Percentiles rank a stretch among this genome's conserved stretches.
phyloP scores from a whole-genome alignment of 805 yeast species.

The Kodamaea kaohsiungensis region DNA sequence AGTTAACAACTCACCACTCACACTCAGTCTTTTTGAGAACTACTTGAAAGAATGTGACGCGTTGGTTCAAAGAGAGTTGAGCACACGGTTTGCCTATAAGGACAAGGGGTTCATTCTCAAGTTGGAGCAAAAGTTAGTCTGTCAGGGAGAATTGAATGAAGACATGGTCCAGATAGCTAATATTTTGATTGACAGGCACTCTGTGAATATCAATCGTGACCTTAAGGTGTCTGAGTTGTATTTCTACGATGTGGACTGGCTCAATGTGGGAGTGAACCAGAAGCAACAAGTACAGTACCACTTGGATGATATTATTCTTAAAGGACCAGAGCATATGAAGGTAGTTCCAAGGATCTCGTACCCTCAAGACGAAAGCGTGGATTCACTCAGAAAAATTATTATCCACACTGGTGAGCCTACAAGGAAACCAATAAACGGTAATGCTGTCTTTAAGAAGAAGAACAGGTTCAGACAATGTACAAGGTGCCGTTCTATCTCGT shows the following conservation, averaged over 20 bases:
- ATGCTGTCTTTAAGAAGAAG: not conserved
- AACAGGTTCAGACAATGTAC: conserved; percentile 36
- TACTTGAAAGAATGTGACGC: conserved; percentile 61
- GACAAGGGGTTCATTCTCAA: conserved; percentile 39
- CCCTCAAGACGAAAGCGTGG: conserved; percentile 29
- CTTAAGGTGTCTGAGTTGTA: conserved; percentile 55
- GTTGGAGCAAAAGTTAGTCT: conserved; percentile 61
- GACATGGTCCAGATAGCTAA: conserved; percentile 42
- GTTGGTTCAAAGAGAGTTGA: conserved; percentile 30
- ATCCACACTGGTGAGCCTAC: conserved; percentile 16
- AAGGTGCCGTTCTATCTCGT: conserved; percentile 44
- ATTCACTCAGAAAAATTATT: conserved; percentile 39
- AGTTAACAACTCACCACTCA: conserved; percentile 53
- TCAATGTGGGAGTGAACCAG: conserved; percentile 39
- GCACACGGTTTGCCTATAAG: conserved; percentile 18
- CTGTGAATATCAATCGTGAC: conserved; percentile 42
- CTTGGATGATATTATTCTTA: not conserved
- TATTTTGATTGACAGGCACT: conserved; percentile 50
- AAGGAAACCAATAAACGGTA: not conserved
- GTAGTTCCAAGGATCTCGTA: conserved; percentile 25
- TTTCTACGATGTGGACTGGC: conserved; percentile 69
- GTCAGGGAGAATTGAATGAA: conserved; percentile 59
- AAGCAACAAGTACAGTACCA: not conserved
- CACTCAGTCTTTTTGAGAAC: conserved; percentile 57
- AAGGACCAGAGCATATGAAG: not conserved